phyloP scores from a whole-genome alignment of 2,329 filamentous ascomycete genomes.

The Aureobasidium namibiae region DNA sequence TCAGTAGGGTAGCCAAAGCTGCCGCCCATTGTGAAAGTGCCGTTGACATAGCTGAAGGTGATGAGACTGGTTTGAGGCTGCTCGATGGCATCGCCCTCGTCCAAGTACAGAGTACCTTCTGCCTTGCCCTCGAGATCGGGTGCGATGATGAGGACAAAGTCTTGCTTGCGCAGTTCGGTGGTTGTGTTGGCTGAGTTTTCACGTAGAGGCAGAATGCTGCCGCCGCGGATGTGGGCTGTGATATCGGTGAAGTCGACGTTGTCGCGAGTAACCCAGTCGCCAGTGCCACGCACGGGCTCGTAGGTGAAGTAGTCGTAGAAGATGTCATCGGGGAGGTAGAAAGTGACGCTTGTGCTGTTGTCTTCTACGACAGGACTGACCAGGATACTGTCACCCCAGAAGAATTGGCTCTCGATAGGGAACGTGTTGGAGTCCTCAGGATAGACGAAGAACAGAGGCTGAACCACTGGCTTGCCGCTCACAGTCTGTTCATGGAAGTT shows the following conservation, averaged over 20 bases:
- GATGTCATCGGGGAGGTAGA: constrained; percentile 49
- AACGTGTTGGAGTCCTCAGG: constrained; percentile 48
- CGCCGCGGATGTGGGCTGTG: constrained; percentile 60
- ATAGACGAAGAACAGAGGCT: constrained; percentile 66
- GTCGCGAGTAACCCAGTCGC: constrained; percentile 34
- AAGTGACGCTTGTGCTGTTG: constrained; percentile 43
- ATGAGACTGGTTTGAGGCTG: constrained; percentile 52
- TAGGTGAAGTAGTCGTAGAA: constrained; percentile 56
- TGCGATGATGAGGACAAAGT: constrained; percentile 65
- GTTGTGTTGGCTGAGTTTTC: constrained; percentile 50
- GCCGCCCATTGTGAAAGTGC: constrained; percentile 34
- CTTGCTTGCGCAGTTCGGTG: constrained; percentile 53
- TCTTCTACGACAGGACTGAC: constrained; percentile 49
- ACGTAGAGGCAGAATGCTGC: constrained; percentile 56
- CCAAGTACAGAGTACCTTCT: constrained; percentile 61
- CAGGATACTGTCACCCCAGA: constrained; percentile 50
- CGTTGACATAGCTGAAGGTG: constrained; percentile 48
- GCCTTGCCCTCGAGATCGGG: constrained; percentile 56
- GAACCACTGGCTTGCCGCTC: constrained; percentile 57
- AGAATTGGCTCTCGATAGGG: constrained; percentile 47
- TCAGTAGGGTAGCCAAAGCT: constrained; percentile 12
- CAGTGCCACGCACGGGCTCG: constrained; percentile 37
- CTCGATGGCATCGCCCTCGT: constrained; percentile 63
- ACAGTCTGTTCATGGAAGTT: constrained; percentile 52
- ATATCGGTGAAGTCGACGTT: constrained; percentile 46